Conservation (phyloP, 306 rosid species). For the Styphnolobium japonicum region DNA sequence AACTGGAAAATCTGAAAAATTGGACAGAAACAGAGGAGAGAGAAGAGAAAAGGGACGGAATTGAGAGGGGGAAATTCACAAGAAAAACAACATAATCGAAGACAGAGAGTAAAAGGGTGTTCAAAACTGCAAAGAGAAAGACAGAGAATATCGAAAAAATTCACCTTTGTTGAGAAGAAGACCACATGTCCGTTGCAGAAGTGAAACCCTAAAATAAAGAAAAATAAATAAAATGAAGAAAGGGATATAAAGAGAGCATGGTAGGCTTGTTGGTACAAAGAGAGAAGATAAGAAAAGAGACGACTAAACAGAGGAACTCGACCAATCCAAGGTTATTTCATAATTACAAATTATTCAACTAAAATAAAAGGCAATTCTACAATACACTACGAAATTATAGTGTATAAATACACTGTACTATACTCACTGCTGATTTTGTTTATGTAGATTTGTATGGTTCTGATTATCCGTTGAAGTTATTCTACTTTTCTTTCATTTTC, state of each 20-base stretch:
- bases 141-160: not conserved
- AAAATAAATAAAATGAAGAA: not conserved
- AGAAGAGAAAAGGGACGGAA: not conserved
- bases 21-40: not conserved
- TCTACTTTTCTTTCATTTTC: too few species aligned
- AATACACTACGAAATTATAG: too few species aligned
- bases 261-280: not conserved
- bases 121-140: not conserved
- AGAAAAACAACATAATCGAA: not conserved
- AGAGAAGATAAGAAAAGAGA: not conserved
- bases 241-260: not conserved
- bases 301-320: too few species aligned
- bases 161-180: constrained; percentile 21
- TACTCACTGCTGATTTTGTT: too few species aligned
- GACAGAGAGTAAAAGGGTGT: not conserved
- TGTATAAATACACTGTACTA: too few species aligned
- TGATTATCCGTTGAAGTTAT: too few species aligned
- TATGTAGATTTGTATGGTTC: too few species aligned
- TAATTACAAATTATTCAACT: not conserved
- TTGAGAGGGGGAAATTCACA: not conserved
- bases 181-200: not conserved
- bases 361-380: too few species aligned
- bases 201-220: constrained; percentile 26
- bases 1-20: not conserved
- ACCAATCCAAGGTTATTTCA: not conserved